A percentile compares a stretch with the other conserved stretches of the same genome.
phyloP scores from a whole-genome alignment of 1,284 basidiomycete species.

The Tilletia setariae region DNA sequence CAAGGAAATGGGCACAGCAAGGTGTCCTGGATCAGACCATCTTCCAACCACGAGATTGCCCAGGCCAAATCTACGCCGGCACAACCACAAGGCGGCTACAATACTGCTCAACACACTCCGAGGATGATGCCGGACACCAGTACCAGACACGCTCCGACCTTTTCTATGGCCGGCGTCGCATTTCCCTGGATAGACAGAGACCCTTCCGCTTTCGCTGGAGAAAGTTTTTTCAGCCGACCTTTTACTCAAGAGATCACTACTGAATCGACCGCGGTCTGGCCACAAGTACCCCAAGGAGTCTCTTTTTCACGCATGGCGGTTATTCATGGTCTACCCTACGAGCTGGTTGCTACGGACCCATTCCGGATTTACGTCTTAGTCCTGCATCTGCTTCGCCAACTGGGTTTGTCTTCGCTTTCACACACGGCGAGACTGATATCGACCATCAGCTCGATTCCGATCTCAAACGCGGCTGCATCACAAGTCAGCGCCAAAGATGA shows the following conservation, averaged over 20 bases:
- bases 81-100: too few relatives aligned
- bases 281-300: not conserved
- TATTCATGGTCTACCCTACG: not conserved
- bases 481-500: not conserved
- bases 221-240: too few relatives aligned
- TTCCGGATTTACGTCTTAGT: slow-evolving; percentile 9
- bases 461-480: not conserved
- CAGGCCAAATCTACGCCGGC: too few relatives aligned
- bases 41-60: too few relatives aligned
- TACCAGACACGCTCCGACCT: too few relatives aligned
- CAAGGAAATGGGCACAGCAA: too few relatives aligned
- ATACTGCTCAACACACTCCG: too few relatives aligned
- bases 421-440: slow-evolving; percentile 10
- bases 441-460: not conserved
- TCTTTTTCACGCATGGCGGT: slow-evolving; percentile 3
- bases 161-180: not conserved
- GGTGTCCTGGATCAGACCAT: too few relatives aligned
- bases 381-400: slow-evolving; percentile 5
- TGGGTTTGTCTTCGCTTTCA: not conserved
- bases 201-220: not conserved
- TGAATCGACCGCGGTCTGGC: not conserved
- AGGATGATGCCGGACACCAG: too few relatives aligned
- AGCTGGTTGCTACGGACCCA: slow-evolving; percentile 5
- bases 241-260: too few relatives aligned
- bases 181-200: not conserved